Evolutionary conservation across 768 basidiomycete genomes (phyloP).

Genomic region (Boletus tylopilopsis): DNA sequence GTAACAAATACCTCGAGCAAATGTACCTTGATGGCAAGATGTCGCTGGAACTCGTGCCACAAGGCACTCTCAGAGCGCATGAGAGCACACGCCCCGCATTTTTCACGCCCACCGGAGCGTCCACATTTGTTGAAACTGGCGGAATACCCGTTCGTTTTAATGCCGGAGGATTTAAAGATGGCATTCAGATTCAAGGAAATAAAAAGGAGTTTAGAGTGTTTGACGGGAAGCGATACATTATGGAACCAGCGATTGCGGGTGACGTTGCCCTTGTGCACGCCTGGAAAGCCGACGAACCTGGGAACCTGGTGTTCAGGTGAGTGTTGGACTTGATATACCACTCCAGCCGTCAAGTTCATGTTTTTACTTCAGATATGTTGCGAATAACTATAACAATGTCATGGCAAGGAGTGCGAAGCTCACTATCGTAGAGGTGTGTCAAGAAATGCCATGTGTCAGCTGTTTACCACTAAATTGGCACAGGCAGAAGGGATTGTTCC

Average conservation of each 20-base stretch:
- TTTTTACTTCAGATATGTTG: slow-evolving; percentile 56
- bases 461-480: background rate
- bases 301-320: slow-evolving; percentile 84
- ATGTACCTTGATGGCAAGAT: slow-evolving; percentile 78
- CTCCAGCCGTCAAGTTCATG: background rate
- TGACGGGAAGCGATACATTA: slow-evolving; percentile 67
- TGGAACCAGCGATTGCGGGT: slow-evolving; percentile 74
- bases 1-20: slow-evolving; percentile 80
- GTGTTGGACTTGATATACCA: slow-evolving; percentile 2
- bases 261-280: slow-evolving; percentile 82
- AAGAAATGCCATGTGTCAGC: background rate
- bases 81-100: slow-evolving; percentile 86
- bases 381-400: slow-evolving; percentile 77
- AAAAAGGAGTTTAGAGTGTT: slow-evolving; percentile 72
- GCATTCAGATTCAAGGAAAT: slow-evolving; percentile 66
- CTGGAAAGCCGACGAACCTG: slow-evolving; percentile 88
- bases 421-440: slow-evolving; percentile 77
- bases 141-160: slow-evolving; percentile 75
- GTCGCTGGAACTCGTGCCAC: slow-evolving; percentile 82
- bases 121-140: slow-evolving; percentile 72
- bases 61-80: slow-evolving; percentile 87
- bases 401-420: slow-evolving; percentile 87
- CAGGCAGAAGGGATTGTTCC: slow-evolving; percentile 88
- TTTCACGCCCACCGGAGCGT: slow-evolving; percentile 83
- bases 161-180: slow-evolving; percentile 61